These are phyloP conservation scores for Leptoxyphium fumago DNA, from an alignment of 2,329 filamentous ascomycete species.

Conservation along the genomic window DNA sequence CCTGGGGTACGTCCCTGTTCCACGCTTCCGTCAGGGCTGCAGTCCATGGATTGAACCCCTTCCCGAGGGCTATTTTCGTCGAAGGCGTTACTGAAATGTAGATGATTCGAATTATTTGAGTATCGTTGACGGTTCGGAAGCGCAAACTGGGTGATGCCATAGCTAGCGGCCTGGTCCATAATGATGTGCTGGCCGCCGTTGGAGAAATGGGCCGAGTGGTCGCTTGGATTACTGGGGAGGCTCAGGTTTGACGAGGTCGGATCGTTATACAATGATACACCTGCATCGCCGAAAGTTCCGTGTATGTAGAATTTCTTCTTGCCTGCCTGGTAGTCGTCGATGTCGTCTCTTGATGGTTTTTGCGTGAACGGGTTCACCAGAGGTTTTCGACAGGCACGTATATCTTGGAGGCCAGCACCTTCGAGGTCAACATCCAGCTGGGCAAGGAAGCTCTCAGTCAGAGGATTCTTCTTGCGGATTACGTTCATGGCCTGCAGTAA, in stretches of 20 bases:
- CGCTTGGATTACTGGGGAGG: neutral
- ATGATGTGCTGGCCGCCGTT: no score
- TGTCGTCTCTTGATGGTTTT: slow-evolving; percentile 1
- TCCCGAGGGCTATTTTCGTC: neutral
- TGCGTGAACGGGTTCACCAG: slow-evolving; percentile 1
- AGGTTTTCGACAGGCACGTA: slow-evolving; percentile 9
- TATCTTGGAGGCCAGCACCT: slow-evolving; percentile 43
- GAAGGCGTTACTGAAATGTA: neutral
- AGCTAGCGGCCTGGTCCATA: no score
- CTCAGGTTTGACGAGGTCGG: neutral
- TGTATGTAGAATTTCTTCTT: neutral
- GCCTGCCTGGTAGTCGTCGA: slow-evolving; percentile 2
- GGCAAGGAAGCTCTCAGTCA: slow-evolving; percentile 88
- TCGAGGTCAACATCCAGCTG: slow-evolving; percentile 88
- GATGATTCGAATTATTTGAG: neutral
- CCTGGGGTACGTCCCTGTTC: slow-evolving; percentile 10
- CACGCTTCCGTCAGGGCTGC: slow-evolving; percentile 15
- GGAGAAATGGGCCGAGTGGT: neutral
- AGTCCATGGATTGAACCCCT: slow-evolving; percentile 10
- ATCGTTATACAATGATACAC: neutral
- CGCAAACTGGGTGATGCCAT: neutral
- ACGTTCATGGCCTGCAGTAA: slow-evolving; percentile 81
- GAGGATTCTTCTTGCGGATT: slow-evolving; percentile 70
- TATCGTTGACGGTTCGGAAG: neutral
- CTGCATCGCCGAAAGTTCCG: neutral